phyloP scores from a whole-genome alignment of 2,329 filamentous ascomycete species.

The Xylaria hypoxylon region DNA sequence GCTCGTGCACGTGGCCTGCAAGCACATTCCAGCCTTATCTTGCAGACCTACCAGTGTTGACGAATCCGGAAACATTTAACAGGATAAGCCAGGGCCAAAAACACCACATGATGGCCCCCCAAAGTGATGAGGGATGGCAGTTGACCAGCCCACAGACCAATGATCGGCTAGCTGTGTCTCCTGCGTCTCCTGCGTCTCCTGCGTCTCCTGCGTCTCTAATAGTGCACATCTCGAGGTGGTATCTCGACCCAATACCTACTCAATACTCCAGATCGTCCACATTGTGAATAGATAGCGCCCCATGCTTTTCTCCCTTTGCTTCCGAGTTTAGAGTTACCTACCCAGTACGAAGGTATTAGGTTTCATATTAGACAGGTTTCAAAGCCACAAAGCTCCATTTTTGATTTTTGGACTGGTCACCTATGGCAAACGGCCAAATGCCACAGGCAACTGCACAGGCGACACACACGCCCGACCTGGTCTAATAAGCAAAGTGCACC shows the following conservation, averaged over 20 bases:
- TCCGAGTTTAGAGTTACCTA: slow-evolving; percentile 23
- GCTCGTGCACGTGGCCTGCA: slow-evolving; percentile 36
- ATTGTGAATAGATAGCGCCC: neutral
- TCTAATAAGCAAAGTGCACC: slow-evolving; percentile 14
- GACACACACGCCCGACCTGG: slow-evolving; percentile 3
- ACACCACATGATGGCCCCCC: slow-evolving; percentile 43
- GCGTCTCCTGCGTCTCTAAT: neutral
- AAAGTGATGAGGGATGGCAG: slow-evolving; percentile 18
- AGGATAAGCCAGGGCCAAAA: slow-evolving; percentile 21
- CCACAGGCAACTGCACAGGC: slow-evolving; percentile 26
- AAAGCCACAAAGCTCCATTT: slow-evolving; percentile 33
- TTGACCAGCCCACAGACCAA: slow-evolving; percentile 29
- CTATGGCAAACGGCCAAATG: slow-evolving; percentile 37
- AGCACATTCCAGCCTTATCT: slow-evolving; percentile 40
- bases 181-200: neutral
- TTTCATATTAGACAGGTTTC: slow-evolving; percentile 33
- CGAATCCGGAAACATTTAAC: slow-evolving; percentile 45
- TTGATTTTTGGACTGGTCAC: slow-evolving; percentile 19
- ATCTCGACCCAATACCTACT: neutral
- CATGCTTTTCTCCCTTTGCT: slow-evolving; percentile 14
- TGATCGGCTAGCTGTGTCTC: slow-evolving; percentile 14
- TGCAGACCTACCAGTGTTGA: slow-evolving; percentile 28
- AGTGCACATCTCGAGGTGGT: slow-evolving; percentile 19
- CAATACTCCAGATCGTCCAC: neutral
- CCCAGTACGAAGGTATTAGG: slow-evolving; percentile 17